Base-by-base conservation (phyloP, 2,329 filamentous ascomycete species). In the Boeremia lycopersici region DNA sequence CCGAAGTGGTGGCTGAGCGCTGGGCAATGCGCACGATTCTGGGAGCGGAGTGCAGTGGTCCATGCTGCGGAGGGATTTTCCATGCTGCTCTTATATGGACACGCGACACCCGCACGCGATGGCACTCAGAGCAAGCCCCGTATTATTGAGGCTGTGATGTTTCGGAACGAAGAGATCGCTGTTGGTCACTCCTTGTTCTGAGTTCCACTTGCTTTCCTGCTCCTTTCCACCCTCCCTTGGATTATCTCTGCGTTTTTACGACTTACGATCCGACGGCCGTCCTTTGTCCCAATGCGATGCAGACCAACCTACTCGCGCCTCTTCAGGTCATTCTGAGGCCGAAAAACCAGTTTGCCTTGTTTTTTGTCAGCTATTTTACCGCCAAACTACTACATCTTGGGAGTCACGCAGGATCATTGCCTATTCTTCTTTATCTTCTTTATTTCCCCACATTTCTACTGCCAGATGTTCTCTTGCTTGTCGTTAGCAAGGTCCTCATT, bases 311-410 rank as follows among this genome's bases (percentile, higher is more conserved):
- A n/a, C 41, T 62, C 25, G 57, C 57, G 36, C 60, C 60, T 58
- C 29, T 58, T 13, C 55, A 62, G 57, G 57, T 48, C 33, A 26
- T 62, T 33, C 43, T 55, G 39, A 47, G 55, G 38, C 55, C 57
- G 9, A 62, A 56, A 33, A 53, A 41, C 15, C 60, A 62, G 34
- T 58, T 62, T 42, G 40, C 57, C 23, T 30, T 62, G 17, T 62
- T 62, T 39, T 58, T 62, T 30, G 52, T 60, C 28, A 56, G 52
- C 40, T 62, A 47, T 41, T 62, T 62, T 34, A 48, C 54, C 29
- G 60, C 60, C 5, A 62, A 62, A 30, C 41, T 62, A 23, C 31
- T 62, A 39, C 60, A 62, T 54, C 49, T 62, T 28, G 60, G 54
- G 19, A 62, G 60, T 41, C 60, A 62, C 38, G 53, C 48, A 10